Percentiles rank a stretch among this genome's conserved stretches.
phyloP scores from a whole-genome alignment of 106 monocot species.

The Allium cepa region DNA sequence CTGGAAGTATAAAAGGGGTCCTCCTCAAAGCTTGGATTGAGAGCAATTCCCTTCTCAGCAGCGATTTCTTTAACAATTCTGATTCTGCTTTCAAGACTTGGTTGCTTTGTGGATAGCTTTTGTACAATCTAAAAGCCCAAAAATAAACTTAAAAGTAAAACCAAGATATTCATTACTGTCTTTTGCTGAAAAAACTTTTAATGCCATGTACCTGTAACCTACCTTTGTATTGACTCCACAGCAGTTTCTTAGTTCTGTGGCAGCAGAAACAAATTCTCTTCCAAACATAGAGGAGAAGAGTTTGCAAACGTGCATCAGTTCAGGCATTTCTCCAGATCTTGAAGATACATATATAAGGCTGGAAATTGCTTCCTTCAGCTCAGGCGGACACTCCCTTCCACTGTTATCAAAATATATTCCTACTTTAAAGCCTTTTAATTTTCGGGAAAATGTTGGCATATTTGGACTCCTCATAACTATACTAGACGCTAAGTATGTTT shows the following conservation, averaged over 20 bases:
- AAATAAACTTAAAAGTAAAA: background rate
- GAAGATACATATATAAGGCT: constrained; percentile 54
- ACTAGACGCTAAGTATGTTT: no score
- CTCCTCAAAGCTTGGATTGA: constrained; percentile 9
- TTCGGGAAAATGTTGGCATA: no score
- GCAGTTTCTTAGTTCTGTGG: constrained; percentile 41
- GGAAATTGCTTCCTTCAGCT: constrained; percentile 62
- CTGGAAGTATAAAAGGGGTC: background rate
- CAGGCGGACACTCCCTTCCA: constrained; percentile 68
- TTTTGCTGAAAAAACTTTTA: background rate
- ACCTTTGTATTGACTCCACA: constrained; percentile 60
- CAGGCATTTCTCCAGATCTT: constrained; percentile 59
- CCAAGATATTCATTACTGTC: background rate
- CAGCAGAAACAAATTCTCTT: constrained; percentile 45
- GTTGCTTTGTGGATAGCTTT: constrained; percentile 49
- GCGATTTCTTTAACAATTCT: constrained; percentile 60
- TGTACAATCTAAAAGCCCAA: constrained; percentile 48
- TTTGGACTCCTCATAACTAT: no score
- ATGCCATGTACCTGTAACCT: background rate
- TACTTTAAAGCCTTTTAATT: background rate
- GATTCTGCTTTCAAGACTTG: constrained; percentile 45
- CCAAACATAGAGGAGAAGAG: constrained; percentile 54
- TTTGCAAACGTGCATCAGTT: constrained; percentile 46
- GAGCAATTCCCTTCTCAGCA: constrained; percentile 46
- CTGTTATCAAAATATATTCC: background rate